These are phyloP conservation scores for Arxiozyma bovina DNA, from an alignment of 1,139 yeast species.

Conservation along the genomic window DNA sequence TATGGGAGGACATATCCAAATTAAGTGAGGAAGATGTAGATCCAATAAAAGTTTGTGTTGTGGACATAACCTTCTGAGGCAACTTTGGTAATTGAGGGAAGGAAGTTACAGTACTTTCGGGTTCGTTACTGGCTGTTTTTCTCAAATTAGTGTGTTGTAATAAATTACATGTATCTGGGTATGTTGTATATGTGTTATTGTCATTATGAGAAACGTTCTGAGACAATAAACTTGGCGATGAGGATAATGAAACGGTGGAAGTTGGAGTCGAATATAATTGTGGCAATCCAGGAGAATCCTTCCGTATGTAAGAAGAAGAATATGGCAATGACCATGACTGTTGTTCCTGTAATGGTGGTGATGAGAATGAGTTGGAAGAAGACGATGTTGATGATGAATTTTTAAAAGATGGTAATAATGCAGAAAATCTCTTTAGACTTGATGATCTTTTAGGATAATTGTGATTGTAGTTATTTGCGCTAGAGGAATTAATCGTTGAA, in stretches of 20 bases:
- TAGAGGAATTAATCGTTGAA: neutral
- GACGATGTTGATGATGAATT: neutral
- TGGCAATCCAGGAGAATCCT: constrained; percentile 4
- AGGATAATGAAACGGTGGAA: constrained; percentile 7
- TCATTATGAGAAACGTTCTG: neutral
- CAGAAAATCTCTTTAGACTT: constrained; percentile 15
- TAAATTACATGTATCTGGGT: constrained; percentile 17
- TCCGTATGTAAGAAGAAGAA: neutral
- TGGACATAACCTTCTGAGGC: neutral
- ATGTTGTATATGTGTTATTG: constrained; percentile 9
- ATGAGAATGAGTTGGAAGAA: neutral
- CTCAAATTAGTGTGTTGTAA: neutral
- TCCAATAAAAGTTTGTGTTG: neutral
- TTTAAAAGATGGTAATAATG: constrained; percentile 1
- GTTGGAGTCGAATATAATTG: constrained; percentile 6
- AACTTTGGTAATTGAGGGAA: constrained; percentile 1
- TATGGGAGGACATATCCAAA: neutral
- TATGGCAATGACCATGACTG: neutral
- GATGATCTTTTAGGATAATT: constrained; percentile 14
- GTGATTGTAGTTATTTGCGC: neutral
- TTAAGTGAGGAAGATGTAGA: neutral
- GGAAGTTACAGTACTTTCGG: neutral
- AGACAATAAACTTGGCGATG: constrained; percentile 1
- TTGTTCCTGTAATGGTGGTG: neutral
- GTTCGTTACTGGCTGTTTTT: neutral